These are phyloP conservation scores for Fusarium phyllophilum DNA, from an alignment of 2,329 filamentous ascomycete genomes.

Conservation along the genomic window DNA sequence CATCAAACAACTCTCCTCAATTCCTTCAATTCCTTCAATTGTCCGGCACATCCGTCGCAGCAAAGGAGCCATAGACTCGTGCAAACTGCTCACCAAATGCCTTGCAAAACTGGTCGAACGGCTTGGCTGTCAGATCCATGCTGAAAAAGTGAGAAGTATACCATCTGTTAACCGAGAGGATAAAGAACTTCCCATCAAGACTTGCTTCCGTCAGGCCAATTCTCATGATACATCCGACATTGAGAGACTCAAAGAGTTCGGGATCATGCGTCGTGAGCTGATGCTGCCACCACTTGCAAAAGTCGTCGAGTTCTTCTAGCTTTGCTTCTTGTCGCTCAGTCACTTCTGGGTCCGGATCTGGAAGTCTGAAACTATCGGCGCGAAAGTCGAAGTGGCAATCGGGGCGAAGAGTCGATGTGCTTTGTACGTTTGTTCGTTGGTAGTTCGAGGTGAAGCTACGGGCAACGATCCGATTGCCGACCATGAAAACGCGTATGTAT, in stretches of 20 bases:
- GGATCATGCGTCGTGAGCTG: background rate
- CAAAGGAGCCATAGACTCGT: background rate
- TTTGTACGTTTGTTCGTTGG: background rate
- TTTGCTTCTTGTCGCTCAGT: background rate
- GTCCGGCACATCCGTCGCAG: background rate
- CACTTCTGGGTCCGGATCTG: background rate
- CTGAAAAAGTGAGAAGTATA: background rate
- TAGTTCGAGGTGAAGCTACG: background rate
- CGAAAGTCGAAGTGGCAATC: background rate
- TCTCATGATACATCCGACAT: background rate
- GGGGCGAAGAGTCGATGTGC: background rate
- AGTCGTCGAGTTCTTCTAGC: background rate
- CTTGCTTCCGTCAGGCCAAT: background rate
- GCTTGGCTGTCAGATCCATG: background rate
- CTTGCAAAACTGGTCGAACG: background rate
- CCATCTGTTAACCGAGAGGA: background rate
- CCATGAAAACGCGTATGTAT: background rate
- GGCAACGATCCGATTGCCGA: background rate
- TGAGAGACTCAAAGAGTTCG: background rate
- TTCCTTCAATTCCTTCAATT: background rate
- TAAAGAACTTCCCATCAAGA: background rate
- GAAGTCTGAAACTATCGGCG: background rate
- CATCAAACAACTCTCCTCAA: background rate
- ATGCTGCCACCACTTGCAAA: background rate
- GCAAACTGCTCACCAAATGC: background rate